Conservation (phyloP, 2,329 filamentous ascomycete species). For the Chalaropsis ovoidea region DNA sequence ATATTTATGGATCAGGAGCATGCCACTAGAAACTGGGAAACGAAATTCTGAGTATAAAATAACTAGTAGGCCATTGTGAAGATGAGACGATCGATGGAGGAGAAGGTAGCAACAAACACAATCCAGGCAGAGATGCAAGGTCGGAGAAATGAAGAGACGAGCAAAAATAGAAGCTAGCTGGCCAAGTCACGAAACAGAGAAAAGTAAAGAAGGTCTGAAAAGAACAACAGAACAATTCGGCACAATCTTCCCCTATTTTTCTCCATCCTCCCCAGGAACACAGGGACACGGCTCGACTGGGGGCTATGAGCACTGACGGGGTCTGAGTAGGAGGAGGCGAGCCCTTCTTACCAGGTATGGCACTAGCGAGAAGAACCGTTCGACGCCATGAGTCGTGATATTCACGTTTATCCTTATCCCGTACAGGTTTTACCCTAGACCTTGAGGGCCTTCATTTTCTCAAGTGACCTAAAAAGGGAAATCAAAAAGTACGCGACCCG, state of each 20-base stretch:
- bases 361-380: slow-evolving; percentile 10
- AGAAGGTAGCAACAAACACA: background rate
- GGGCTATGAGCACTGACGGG: slow-evolving; percentile 8
- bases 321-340: slow-evolving; percentile 9
- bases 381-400: background rate
- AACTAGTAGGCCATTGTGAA: slow-evolving; percentile 2
- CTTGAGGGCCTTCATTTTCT: background rate
- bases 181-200: slow-evolving; percentile 12
- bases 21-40: background rate
- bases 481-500: background rate
- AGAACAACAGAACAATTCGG: slow-evolving; percentile 11
- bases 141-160: slow-evolving; percentile 1
- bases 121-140: background rate
- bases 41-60: background rate
- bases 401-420: background rate
- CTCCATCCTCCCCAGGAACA: slow-evolving; percentile 6
- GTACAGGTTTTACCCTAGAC: background rate
- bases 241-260: slow-evolving; percentile 11
- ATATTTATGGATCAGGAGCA: slow-evolving; percentile 4
- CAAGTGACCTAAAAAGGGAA: background rate
- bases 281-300: background rate
- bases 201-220: slow-evolving; percentile 14
- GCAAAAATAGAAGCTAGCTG: slow-evolving; percentile 14
- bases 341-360: slow-evolving; percentile 3
- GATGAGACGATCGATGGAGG: background rate